A percentile compares a stretch with the other conserved stretches of the same genome.
These are phyloP conservation scores for Bruguiera sexangula DNA, from an alignment of 345 rosid species.

Conservation along the genomic window DNA sequence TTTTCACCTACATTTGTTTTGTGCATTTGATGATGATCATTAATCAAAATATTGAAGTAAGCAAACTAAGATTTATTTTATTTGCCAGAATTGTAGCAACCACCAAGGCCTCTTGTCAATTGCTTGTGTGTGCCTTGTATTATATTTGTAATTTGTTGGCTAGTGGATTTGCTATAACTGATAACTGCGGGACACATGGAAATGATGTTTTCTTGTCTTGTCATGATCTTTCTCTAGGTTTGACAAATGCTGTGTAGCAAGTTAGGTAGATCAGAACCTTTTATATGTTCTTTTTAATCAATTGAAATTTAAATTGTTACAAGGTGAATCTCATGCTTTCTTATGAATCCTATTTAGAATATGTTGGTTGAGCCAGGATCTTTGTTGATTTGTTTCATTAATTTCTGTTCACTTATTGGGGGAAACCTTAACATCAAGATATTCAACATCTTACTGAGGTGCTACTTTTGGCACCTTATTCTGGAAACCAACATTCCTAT, in stretches of 20 bases:
- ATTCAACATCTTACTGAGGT: no score
- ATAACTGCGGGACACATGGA: background rate
- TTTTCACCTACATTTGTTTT: background rate
- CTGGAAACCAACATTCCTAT: constrained; percentile 5
- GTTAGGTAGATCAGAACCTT: no score
- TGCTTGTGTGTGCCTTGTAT: background rate
- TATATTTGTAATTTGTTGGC: background rate
- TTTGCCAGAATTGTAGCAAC: background rate
- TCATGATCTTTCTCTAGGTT: background rate
- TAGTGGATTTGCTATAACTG: background rate
- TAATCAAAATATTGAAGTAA: no score
- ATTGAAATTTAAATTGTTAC: background rate
- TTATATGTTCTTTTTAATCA: no score
- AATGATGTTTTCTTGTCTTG: background rate
- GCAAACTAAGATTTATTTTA: background rate
- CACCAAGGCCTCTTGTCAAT: background rate
- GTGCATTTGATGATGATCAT: no score
- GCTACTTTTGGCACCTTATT: constrained; percentile 5
- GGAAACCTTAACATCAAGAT: no score
- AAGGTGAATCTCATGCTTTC: background rate
- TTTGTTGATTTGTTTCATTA: background rate
- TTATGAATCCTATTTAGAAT: background rate
- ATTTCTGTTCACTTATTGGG: background rate
- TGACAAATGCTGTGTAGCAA: background rate
- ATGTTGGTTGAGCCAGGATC: background rate